Evolutionary conservation across 1,284 basidiomycete genomes (phyloP).

Genomic region (Apiotrichum gamsii): DNA sequence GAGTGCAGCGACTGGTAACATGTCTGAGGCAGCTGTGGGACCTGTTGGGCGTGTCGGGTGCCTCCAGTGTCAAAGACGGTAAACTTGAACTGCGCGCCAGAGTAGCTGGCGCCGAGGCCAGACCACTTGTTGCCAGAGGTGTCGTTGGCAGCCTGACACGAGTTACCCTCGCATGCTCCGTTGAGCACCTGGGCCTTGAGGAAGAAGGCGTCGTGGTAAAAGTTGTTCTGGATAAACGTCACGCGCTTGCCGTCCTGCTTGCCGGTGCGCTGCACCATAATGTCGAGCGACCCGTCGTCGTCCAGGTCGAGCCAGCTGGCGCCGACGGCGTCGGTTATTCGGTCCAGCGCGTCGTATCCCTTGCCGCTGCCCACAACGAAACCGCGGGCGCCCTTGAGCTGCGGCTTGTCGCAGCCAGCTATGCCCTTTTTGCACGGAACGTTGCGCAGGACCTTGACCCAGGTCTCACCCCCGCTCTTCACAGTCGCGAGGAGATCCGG

Average conservation of each 20-base stretch:
- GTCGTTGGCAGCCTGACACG: constrained; percentile 60
- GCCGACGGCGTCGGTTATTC: constrained; percentile 69
- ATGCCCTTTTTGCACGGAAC: constrained; percentile 56
- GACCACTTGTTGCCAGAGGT: constrained; percentile 64
- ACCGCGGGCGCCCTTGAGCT: constrained; percentile 52
- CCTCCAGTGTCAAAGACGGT: constrained; percentile 93
- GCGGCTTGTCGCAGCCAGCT: constrained; percentile 25
- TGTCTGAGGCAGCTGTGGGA: constrained; percentile 86
- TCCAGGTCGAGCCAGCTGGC: constrained; percentile 86
- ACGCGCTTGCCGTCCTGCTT: constrained; percentile 52
- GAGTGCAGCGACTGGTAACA: constrained; percentile 81
- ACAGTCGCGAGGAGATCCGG: constrained; percentile 78
- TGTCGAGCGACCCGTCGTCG: constrained; percentile 92
- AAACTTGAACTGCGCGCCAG: constrained; percentile 95
- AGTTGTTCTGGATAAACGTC: constrained; percentile 91
- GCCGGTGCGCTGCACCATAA: constrained; percentile 79
- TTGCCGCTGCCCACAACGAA: constrained; percentile 62
- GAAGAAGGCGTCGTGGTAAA: constrained; percentile 98
- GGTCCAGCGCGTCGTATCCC: constrained; percentile 55
- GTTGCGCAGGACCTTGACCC: constrained; percentile 64
- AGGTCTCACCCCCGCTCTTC: constrained; percentile 14
- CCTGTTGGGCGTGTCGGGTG: constrained; percentile 80
- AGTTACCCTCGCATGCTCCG: constrained; percentile 75
- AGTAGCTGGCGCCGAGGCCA: constrained; percentile 87
- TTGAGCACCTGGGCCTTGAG: constrained; percentile 92